Base-by-base conservation (phyloP, 306 rosid genomes). In the Echinosophora koreensis region DNA sequence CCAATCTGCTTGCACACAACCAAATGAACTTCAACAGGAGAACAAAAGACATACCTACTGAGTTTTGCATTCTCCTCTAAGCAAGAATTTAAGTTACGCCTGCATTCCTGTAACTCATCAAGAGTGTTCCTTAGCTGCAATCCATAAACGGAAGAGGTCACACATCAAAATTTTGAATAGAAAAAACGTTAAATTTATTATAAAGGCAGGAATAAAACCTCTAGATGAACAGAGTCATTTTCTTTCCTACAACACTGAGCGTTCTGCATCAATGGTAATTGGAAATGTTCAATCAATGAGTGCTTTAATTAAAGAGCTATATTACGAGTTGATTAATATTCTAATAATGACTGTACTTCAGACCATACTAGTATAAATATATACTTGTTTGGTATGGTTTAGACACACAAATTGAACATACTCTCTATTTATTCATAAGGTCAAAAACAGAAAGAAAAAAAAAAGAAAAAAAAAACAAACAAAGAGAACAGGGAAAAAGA, bases 11-110 rank as follows among this genome's bases (percentile, higher is more conserved):
- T 18, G 65, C 27, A n/a, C 46, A 41, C 46, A 39, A 66, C 18
- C 61, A 49, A 83, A 68, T 59, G 62, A 76, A 81, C 81, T 28
- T 64, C 60, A 30, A 58, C 63, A 14, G 13, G 14, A 70, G 44
- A 66, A 73, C 30, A 37, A 58, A 74, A 73, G 15, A 39, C 84
- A 82, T 65, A 92, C 99, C 96, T 79, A 46, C 79, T 87, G 83
- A 92, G 99, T 82, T 84, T 95, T 69, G 84, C 87, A 87, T 95
- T 95, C 75, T 95, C 99, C 77, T 88, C 90, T 77, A 90, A 83
- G 88, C 99, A 95, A 88, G 84, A 79, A 22, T 85, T 84, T 80
- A 95, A 89, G 84, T 84, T 89, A 66, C 44, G 71, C 80, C 91
- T 89, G 86, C 96, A 92, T 80, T 88, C 90, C 74, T 88, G 91